Evolutionary conservation across 805 yeast species (phyloP), one percentile per base, ranked within the genome.

Genomic region (Millerago galiae): DNA sequence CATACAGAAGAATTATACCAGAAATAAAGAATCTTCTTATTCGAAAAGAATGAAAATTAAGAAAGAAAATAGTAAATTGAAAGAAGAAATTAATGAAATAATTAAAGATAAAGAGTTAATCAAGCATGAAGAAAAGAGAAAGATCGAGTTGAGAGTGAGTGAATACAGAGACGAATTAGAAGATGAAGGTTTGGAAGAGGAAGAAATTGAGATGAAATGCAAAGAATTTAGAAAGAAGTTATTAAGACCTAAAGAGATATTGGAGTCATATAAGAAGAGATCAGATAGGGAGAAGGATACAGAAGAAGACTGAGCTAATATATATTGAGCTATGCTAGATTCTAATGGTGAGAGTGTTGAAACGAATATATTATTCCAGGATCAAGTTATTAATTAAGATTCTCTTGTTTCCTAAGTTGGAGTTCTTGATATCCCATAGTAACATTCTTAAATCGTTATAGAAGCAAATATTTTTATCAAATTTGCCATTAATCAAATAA

Each of bases 91-190:
- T 35, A 35, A 28, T 21, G 42, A 13, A 39, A 43, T 17, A 28
- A 38, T 52, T 10, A 47, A 46, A 30, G 59, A 55, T 26, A 17
- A 47, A 35, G 52, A 47, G 10, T 42, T 54, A 3, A 25, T 50
- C 4, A 47, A 51, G 29, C 57, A 48, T 34, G 55, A 47, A 14
- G 41, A 46, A 15, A 54, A 43, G 35, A 43, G 59, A 49, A 46
- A 54, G 43, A 33, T 56, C 37, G 54, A 57, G 25, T 40, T 75
- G 10, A 57, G 61, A 47, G 72, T 80, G 29, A 66, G 70, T 67
- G 76, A 75, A 35, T 64, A 70, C 24, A 51, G 80, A 17, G 83
- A 77, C 38, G 38, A 58, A 31, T 52, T 79, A 15, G 84, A 78
- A 47, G 82, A 77, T 24, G 62, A 66, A 8, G 55, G 60, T 13